A percentile compares a stretch with the other conserved stretches of the same genome.
Conservation (phyloP, 2,329 filamentous ascomycete genomes). For the Drechslerella dactyloides region DNA sequence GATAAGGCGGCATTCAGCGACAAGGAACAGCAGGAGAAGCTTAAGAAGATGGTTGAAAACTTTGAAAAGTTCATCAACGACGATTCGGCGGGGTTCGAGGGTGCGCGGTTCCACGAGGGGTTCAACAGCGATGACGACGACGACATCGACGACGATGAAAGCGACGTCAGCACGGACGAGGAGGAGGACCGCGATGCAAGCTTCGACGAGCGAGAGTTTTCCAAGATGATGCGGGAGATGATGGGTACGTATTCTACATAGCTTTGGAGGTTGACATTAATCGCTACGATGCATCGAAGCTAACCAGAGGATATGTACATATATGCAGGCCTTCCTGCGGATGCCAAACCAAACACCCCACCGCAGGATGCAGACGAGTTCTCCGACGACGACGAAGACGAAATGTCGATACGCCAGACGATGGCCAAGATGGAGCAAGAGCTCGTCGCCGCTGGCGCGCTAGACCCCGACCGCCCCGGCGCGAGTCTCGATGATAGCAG, state of each 20-base stretch:
- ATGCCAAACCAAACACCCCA: conserved; percentile 41
- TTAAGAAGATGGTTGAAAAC: conserved; percentile 89
- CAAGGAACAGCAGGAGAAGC: conserved; percentile 71
- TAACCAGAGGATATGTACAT: conserved; percentile 14
- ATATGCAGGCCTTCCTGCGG: conserved; percentile 38
- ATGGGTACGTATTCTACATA: conserved; percentile 69
- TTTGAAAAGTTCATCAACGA: conserved; percentile 86
- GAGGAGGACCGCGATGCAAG: conserved; percentile 66
- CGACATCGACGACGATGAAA: conserved; percentile 61
- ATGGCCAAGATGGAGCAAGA: conserved; percentile 75
- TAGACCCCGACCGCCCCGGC: conserved; percentile 59
- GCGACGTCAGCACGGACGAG: conserved; percentile 64
- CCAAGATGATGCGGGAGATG: conserved; percentile 88
- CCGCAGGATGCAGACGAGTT: conserved; percentile 52
- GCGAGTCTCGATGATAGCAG: conserved; percentile 47
- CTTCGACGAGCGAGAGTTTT: conserved; percentile 84
- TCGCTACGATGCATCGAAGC: conserved; percentile 4
- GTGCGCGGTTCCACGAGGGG: conserved; percentile 70
- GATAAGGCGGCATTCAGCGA: conserved; percentile 67
- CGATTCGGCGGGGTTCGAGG: conserved; percentile 78
- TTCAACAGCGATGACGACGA: conserved; percentile 71
- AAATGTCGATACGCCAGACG: conserved; percentile 69
- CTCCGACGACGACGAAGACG: conserved; percentile 62
- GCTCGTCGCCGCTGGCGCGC: conserved; percentile 71
- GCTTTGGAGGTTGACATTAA: conserved; percentile 37